Percentiles rank a stretch among this genome's conserved stretches.
Evolutionary conservation across 176 grass and related monocot species (phyloP).

Genomic region (Bolboschoenus planiculmis): DNA sequence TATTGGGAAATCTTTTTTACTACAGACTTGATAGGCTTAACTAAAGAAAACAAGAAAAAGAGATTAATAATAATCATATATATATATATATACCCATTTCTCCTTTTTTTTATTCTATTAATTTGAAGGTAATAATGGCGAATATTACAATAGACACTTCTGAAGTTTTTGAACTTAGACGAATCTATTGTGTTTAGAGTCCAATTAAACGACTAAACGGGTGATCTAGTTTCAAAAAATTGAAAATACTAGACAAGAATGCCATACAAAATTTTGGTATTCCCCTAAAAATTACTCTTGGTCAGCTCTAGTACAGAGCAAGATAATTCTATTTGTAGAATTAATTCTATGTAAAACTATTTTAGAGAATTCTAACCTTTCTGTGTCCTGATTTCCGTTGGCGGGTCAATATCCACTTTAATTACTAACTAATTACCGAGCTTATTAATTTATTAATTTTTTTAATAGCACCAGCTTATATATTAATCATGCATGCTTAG

Average conservation of each 20-base stretch:
- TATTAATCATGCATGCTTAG: too few relatives aligned
- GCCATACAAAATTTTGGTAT: background rate
- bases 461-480: too few relatives aligned
- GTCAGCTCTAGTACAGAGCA: background rate
- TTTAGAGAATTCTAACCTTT: background rate
- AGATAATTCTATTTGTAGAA: background rate
- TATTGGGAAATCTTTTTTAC: background rate
- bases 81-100: background rate
- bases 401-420: constrained; percentile 7
- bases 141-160: background rate
- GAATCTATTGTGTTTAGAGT: background rate
- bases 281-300: background rate
- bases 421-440: constrained; percentile 1
- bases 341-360: background rate
- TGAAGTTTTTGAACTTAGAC: background rate
- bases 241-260: background rate
- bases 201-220: background rate
- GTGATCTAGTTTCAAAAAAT: background rate
- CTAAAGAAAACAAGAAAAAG: too few relatives aligned
- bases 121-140: background rate
- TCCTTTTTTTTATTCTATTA: background rate
- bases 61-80: background rate
- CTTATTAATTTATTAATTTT: too few relatives aligned
- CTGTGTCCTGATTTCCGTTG: constrained; percentile 4
- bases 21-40: background rate